These are phyloP conservation scores for Talaromyces borbonicus DNA, from an alignment of 495 filamentous ascomycete species.

Conservation along the genomic window DNA sequence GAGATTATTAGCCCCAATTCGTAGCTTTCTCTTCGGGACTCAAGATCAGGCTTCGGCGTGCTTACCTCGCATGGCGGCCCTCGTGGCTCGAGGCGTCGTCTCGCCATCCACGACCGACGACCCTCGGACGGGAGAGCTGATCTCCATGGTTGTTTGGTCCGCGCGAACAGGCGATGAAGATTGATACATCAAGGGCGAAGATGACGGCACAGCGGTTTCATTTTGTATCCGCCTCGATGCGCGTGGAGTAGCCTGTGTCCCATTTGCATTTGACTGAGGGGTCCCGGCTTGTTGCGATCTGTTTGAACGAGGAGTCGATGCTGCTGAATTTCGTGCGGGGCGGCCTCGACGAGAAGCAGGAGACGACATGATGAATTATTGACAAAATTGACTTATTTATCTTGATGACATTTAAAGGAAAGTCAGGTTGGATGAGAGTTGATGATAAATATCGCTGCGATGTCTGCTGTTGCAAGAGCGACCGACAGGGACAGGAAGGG, in stretches of 20 bases:
- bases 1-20: slow-evolving; percentile 1
- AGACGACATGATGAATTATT: slow-evolving; percentile 36
- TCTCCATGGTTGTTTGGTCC: slow-evolving; percentile 43
- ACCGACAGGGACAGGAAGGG: background rate
- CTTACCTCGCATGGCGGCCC: slow-evolving; percentile 55
- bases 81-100: slow-evolving; percentile 64
- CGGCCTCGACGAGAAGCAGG: slow-evolving; percentile 34
- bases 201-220: slow-evolving; percentile 40
- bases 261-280: slow-evolving; percentile 12
- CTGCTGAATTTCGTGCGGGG: slow-evolving; percentile 29
- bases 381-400: too few relatives aligned
- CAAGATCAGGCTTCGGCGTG: slow-evolving; percentile 9
- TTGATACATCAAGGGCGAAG: slow-evolving; percentile 75
- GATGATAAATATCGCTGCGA: background rate
- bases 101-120: slow-evolving; percentile 49
- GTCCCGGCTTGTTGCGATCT: slow-evolving; percentile 24
- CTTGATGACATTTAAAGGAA: background rate
- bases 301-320: slow-evolving; percentile 32
- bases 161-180: slow-evolving; percentile 61
- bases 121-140: slow-evolving; percentile 60
- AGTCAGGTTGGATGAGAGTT: slow-evolving; percentile 5
- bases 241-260: slow-evolving; percentile 30
- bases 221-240: slow-evolving; percentile 33
- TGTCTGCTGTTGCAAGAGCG: background rate
- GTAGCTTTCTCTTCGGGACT: background rate